Conservation (phyloP, 139 green algal genomes). For the Zygnema circumcarinatum region DNA sequence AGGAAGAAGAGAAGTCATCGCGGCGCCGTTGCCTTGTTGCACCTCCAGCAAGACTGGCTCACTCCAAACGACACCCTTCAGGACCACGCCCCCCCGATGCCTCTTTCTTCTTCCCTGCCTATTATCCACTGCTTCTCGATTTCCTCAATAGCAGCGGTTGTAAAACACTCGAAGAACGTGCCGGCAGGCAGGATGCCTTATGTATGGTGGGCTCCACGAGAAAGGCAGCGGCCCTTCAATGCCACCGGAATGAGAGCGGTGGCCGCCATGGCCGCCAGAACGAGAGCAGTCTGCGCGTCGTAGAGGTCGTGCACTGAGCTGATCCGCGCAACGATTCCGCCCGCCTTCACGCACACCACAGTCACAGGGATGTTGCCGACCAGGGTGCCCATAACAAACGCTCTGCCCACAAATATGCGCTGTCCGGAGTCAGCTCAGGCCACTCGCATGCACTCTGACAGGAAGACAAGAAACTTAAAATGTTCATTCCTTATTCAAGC, state of each 20-base stretch:
- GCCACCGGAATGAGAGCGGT: constrained; percentile 31
- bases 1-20: too few relatives aligned
- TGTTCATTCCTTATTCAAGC: too few relatives aligned
- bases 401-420: constrained; percentile 35
- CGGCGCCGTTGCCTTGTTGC: too few relatives aligned
- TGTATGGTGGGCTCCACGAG: too few relatives aligned
- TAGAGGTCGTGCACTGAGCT: constrained; percentile 51
- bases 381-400: constrained; percentile 54
- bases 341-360: constrained; percentile 51
- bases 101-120: too few relatives aligned
- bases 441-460: background rate
- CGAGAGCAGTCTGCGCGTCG: constrained; percentile 37
- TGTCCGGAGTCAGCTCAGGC: background rate
- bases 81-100: too few relatives aligned
- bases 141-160: too few relatives aligned
- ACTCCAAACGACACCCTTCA: too few relatives aligned
- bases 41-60: too few relatives aligned
- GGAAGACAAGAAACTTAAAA: constrained; percentile 2
- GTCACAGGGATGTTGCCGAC: constrained; percentile 29
- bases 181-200: too few relatives aligned
- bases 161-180: too few relatives aligned
- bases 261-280: background rate
- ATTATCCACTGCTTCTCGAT: too few relatives aligned
- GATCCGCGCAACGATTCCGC: constrained; percentile 32
- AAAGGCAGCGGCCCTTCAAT: background rate